These are phyloP conservation scores for Cryptococcus sp. DNA, from an alignment of 1,284 basidiomycete genomes.

Conservation along the genomic window DNA sequence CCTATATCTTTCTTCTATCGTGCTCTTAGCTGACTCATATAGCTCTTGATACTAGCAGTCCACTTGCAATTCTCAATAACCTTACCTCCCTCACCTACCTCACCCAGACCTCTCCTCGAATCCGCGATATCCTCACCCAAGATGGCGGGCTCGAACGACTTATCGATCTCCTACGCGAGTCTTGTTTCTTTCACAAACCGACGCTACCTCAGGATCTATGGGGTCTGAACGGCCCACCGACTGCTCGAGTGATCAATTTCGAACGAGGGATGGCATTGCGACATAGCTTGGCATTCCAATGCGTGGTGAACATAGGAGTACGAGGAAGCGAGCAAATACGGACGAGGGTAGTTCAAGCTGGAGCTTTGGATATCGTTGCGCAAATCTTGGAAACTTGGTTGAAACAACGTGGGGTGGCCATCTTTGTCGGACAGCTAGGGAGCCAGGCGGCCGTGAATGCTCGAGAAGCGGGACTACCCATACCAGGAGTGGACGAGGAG, in stretches of 20 bases:
- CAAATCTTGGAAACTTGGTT: conserved; percentile 92
- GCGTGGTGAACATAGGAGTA: conserved; percentile 95
- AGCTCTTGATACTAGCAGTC: conserved; percentile 90
- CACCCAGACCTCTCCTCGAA: conserved; percentile 92
- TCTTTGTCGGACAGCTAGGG: conserved; percentile 41
- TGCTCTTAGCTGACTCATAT: not conserved
- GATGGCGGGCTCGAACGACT: conserved; percentile 96
- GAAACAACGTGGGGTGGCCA: conserved; percentile 61
- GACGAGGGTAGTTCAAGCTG: conserved; percentile 90
- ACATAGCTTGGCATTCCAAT: conserved; percentile 91
- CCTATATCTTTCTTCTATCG: not conserved
- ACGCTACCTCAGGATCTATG: conserved; percentile 42
- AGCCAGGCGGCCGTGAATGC: conserved; percentile 59
- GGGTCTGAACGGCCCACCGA: conserved; percentile 45
- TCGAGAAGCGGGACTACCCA: conserved; percentile 49
- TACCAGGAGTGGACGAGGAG: conserved; percentile 34
- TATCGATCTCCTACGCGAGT: conserved; percentile 84
- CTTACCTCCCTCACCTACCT: conserved; percentile 95
- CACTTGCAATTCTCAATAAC: conserved; percentile 91
- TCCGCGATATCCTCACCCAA: conserved; percentile 95
- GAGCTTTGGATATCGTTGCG: conserved; percentile 88
- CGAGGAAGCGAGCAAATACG: conserved; percentile 89
- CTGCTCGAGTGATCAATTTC: conserved; percentile 50
- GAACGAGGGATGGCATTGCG: conserved; percentile 80
- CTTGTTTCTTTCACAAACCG: conserved; percentile 50